Base-by-base conservation (phyloP, 2,329 filamentous ascomycete species). In the Verticillium dahliae region DNA sequence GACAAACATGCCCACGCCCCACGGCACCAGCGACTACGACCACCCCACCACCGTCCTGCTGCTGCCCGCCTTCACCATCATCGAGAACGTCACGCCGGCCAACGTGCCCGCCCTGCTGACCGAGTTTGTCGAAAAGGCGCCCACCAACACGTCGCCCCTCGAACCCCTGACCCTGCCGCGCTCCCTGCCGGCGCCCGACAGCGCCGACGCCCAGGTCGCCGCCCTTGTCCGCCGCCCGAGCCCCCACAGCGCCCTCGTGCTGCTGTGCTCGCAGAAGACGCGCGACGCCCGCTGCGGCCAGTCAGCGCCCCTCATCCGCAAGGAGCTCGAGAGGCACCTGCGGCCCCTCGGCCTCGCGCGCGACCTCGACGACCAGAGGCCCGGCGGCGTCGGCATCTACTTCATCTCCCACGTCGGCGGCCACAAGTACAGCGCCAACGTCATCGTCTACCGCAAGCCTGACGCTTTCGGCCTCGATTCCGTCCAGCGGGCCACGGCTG, bases 391-490 rank as follows among this genome's bases (percentile, higher is more conserved):
- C 6, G 94, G 92, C 0, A 91, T 99, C 66, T 97, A 97, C 77
- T 98, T 97, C 72, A 96, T 98, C 71, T 94, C 88, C 67, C 95
- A 99, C 71, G 92, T 97, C 2, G 95, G 95, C 34, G 95, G 95
- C 0, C 95, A 99, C 80, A 97, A 97, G 78, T 98, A 96, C 77
- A 88, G 89, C 56, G 95, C 95, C 34, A 99, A 99, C 70, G 86
- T 98, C 68, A 90, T 99, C 80, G 81, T 99, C 1, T 98, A 99
- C 74, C 85, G 95, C 10, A 82, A 83, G 60, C 80, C 78, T 6
- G 79, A 86, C 67, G 80, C 84, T 1, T 86, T 85, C 69, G 83
- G 82, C 0, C 67, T 83, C 52, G 83, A 85, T 61, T 60, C 18
- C 18, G 80, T 81, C 54, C 72, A 67, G 70, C 73, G 72, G 66